A percentile compares a stretch with the other conserved stretches of the same genome.
Conservation (phyloP, 1,284 basidiomycete species). For the Cutaneotrichosporon mucoides region DNA sequence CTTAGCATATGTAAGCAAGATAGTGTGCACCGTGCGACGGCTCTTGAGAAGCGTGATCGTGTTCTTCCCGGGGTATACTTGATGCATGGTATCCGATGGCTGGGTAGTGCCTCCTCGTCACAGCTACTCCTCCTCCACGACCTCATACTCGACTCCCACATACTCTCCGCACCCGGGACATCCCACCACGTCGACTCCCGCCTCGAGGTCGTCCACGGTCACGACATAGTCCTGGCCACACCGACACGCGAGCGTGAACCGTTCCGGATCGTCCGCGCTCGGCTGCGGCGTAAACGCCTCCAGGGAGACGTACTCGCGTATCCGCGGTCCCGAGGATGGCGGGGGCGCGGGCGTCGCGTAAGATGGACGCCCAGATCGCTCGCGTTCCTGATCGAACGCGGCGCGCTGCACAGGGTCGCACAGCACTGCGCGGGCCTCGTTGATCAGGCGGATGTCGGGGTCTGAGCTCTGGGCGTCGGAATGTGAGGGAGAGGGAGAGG, state of each 20-base stretch:
- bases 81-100: too few species aligned
- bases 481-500: background rate
- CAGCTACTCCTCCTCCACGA: slow-evolving; percentile 31
- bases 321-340: slow-evolving; percentile 5
- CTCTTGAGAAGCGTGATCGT: too few species aligned
- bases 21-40: too few species aligned
- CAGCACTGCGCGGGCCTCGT: slow-evolving; percentile 46
- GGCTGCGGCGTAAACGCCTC: slow-evolving; percentile 36
- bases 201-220: slow-evolving; percentile 45
- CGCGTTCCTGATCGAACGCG: slow-evolving; percentile 13
- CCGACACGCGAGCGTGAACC: slow-evolving; percentile 48
- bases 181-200: slow-evolving; percentile 48
- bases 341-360: background rate
- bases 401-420: slow-evolving; percentile 24
- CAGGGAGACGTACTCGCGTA: slow-evolving; percentile 37
- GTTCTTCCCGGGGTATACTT: too few species aligned
- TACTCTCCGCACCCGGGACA: slow-evolving; percentile 52
- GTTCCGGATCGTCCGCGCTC: slow-evolving; percentile 24
- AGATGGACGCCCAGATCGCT: background rate
- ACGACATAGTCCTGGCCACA: slow-evolving; percentile 47
- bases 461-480: background rate
- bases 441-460: slow-evolving; percentile 37
- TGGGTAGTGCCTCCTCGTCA: too few species aligned
- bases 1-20: too few species aligned
- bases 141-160: slow-evolving; percentile 50